Percentiles rank a stretch among this genome's conserved stretches.
phyloP scores from a whole-genome alignment of 345 rosid genomes.

The Ceriops tagal region DNA sequence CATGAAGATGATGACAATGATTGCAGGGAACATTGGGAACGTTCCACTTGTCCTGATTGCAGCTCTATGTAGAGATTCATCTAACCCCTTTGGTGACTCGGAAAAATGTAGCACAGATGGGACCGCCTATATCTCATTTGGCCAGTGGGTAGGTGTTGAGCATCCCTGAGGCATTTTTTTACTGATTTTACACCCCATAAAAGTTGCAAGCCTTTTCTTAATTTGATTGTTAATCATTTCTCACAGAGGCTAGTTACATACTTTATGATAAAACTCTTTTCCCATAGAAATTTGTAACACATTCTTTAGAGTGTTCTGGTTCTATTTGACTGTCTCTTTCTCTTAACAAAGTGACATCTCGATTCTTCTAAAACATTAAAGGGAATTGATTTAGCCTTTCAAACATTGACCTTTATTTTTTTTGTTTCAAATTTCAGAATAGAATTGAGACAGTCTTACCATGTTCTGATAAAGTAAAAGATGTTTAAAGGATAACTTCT shows the following conservation, averaged over 20 bases:
- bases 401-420: not conserved
- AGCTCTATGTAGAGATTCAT: slow-evolving; percentile 77
- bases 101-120: slow-evolving; percentile 77
- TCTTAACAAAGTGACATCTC: not conserved
- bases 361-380: not conserved
- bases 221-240: not conserved
- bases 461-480: not conserved
- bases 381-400: not conserved
- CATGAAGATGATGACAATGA: slow-evolving; percentile 4
- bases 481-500: slow-evolving; percentile 12
- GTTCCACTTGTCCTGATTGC: slow-evolving; percentile 95
- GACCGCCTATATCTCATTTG: slow-evolving; percentile 96
- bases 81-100: slow-evolving; percentile 87
- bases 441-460: not conserved
- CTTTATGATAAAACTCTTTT: not conserved
- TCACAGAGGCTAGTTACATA: not conserved
- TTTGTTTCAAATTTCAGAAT: not conserved
- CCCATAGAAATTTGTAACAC: not conserved
- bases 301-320: not conserved
- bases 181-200: not conserved
- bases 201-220: not conserved
- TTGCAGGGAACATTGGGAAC: slow-evolving; percentile 94
- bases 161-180: slow-evolving; percentile 3
- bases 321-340: not conserved
- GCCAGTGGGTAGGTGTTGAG: slow-evolving; percentile 76